Evolutionary conservation across 2,329 filamentous ascomycete species (phyloP).

Genomic region (Biscogniauxia sp.): DNA sequence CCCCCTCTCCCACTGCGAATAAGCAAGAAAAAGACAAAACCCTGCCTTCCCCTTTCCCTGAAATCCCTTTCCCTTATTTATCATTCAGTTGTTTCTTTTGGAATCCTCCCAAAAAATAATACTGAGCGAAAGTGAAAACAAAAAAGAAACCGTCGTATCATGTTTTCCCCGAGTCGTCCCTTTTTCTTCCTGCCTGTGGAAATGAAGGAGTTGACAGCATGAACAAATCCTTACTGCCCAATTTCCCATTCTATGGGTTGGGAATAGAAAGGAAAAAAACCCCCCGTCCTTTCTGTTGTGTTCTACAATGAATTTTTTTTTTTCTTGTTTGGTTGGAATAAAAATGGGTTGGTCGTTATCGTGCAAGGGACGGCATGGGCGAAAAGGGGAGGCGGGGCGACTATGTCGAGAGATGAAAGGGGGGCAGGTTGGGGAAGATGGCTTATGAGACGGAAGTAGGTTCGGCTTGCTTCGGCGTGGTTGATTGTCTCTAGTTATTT

Average conservation of each 20-base stretch:
- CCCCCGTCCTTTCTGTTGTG: background rate
- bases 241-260: background rate
- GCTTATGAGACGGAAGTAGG: background rate
- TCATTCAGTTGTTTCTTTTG: background rate
- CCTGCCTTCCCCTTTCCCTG: background rate
- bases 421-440: background rate
- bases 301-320: background rate
- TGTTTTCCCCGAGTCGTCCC: background rate
- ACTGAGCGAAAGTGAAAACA: background rate
- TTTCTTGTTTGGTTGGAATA: background rate
- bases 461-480: constrained; percentile 2
- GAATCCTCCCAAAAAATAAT: background rate
- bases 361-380: background rate
- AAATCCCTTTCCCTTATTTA: background rate
- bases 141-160: background rate
- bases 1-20: background rate
- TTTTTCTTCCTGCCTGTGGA: background rate
- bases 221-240: background rate
- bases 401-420: background rate
- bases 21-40: background rate
- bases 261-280: background rate
- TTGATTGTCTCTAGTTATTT: background rate
- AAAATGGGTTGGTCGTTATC: background rate
- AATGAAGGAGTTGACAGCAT: background rate
- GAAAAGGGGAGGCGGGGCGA: background rate